Conservation (phyloP, 2,329 filamentous ascomycete genomes). For the Torrubiellomyces zombiae region DNA sequence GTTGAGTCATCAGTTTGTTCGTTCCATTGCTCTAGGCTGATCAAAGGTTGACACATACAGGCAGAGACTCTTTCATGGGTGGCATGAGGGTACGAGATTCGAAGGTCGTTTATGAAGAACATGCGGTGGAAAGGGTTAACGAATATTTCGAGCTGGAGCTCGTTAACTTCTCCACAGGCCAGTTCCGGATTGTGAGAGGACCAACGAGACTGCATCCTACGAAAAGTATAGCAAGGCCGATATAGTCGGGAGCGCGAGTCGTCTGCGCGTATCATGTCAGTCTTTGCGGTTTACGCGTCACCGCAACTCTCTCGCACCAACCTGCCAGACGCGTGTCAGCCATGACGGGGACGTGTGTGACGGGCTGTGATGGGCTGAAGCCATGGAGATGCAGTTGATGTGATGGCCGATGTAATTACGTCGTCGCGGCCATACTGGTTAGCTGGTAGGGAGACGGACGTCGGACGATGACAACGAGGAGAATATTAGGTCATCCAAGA, state of each 20-base stretch:
- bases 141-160: conserved; percentile 12
- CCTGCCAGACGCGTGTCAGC: background rate
- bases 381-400: too few relatives aligned
- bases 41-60: conserved; percentile 29
- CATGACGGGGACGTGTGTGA: too few relatives aligned
- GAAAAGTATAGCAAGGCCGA: conserved; percentile 3
- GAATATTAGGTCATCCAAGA: too few relatives aligned
- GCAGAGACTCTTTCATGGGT: conserved; percentile 69
- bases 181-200: background rate
- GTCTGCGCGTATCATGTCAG: conserved; percentile 3
- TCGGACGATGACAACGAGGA: too few relatives aligned
- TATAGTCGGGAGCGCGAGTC: conserved; percentile 4
- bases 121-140: conserved; percentile 84
- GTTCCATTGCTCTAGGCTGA: too few relatives aligned
- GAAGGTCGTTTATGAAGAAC: conserved; percentile 74
- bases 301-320: conserved; percentile 3
- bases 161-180: background rate
- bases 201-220: conserved; percentile 4
- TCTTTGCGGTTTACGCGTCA: conserved; percentile 6
- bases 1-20: background rate
- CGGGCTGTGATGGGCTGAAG: too few relatives aligned
- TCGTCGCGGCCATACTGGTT: too few relatives aligned
- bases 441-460: too few relatives aligned
- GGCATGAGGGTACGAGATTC: conserved; percentile 77
- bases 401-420: too few relatives aligned